Percentiles rank a stretch among this genome's conserved stretches.
Conservation (phyloP, 1,284 basidiomycete species). For the Psilocybe mexicana region DNA sequence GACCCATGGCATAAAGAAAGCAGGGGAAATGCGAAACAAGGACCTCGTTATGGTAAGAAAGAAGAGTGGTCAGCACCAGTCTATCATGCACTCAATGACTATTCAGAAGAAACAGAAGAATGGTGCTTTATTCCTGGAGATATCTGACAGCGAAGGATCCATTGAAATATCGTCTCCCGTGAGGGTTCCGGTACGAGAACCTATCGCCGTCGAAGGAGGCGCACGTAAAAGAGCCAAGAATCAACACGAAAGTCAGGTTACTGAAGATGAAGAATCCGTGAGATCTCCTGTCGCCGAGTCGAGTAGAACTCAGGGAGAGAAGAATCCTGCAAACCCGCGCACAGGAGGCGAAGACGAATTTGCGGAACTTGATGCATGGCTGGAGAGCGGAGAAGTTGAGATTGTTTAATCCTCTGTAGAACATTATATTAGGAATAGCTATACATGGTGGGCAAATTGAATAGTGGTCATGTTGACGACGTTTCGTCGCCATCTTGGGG, state of each 20-base stretch:
- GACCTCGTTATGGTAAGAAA: not conserved
- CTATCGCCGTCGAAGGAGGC: not conserved
- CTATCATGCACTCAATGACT: not conserved
- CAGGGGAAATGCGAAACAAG: not conserved
- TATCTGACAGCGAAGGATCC: conserved; percentile 21
- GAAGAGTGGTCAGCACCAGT: not conserved
- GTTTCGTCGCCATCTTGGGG: conserved; percentile 20
- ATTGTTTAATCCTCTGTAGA: conserved; percentile 30
- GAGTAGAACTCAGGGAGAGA: not conserved
- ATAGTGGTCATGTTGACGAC: conserved; percentile 4
- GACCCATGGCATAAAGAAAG: not conserved
- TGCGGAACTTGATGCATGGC: conserved; percentile 46
- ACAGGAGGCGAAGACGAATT: conserved; percentile 34
- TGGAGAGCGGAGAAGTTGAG: conserved; percentile 45
- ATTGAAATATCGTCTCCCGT: conserved; percentile 17
- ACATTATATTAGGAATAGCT: conserved; percentile 11
- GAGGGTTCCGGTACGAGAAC: not conserved
- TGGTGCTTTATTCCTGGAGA: conserved; percentile 11
- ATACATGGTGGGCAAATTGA: not conserved
- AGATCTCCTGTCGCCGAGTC: not conserved
- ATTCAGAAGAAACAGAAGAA: not conserved
- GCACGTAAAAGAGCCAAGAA: not conserved
- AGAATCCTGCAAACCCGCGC: not conserved
- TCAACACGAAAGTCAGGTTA: not conserved
- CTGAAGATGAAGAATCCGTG: not conserved